Percentiles rank a stretch among this genome's conserved stretches.
Conservation (phyloP, 1,284 basidiomycete species). For the Apiotrichum porosum region DNA sequence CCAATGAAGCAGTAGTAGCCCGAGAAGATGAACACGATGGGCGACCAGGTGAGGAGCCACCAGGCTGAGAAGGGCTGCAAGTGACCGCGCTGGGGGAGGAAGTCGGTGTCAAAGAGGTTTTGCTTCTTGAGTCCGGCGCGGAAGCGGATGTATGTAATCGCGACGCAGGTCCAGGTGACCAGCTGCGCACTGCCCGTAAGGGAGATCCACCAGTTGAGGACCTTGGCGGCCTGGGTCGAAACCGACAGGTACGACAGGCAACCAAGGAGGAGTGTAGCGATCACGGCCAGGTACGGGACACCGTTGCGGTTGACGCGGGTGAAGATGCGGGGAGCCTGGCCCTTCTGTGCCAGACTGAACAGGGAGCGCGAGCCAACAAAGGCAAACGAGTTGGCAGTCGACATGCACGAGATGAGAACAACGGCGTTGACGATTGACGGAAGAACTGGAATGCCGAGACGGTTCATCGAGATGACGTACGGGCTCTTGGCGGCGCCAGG, state of each 20-base stretch:
- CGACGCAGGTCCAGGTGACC: constrained; percentile 32
- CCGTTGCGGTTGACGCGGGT: constrained; percentile 20
- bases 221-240: constrained; percentile 17
- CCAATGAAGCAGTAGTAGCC: constrained; percentile 24
- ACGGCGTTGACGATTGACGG: constrained; percentile 43
- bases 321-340: constrained; percentile 26
- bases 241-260: constrained; percentile 31
- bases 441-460: constrained; percentile 39
- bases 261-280: constrained; percentile 17
- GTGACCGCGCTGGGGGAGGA: constrained; percentile 10
- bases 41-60: constrained; percentile 24
- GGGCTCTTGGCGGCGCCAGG: constrained; percentile 19
- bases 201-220: constrained; percentile 27
- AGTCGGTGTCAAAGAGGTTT: constrained; percentile 16
- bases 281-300: constrained; percentile 25
- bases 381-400: constrained; percentile 36
- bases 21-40: constrained; percentile 20
- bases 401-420: constrained; percentile 42
- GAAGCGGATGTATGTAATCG: constrained; percentile 32
- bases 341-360: constrained; percentile 27
- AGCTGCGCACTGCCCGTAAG: constrained; percentile 15
- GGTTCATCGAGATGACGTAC: constrained; percentile 41
- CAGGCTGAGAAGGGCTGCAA: constrained; percentile 25
- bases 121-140: constrained; percentile 27
- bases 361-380: constrained; percentile 29